Percentiles rank a stretch among this genome's conserved stretches.
Evolutionary conservation across 129 eudicot species (phyloP).

Genomic region (Flaveria sonorensis): DNA sequence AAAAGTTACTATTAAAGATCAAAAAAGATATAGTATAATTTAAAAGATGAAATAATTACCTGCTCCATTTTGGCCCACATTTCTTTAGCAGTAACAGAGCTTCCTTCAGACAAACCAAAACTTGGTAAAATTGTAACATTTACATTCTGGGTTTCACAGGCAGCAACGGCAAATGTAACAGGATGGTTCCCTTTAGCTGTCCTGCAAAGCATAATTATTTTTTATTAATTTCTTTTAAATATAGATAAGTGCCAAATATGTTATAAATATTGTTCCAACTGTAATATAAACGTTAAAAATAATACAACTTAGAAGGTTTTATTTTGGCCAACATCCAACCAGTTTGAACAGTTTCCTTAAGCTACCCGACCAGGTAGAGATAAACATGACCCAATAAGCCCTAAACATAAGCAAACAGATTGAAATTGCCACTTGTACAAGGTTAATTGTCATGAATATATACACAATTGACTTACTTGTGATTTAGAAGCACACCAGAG

Average conservation of each 20-base stretch:
- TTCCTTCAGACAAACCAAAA: constrained; percentile 88
- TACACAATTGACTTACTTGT: constrained; percentile 64
- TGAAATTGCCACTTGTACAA: background rate
- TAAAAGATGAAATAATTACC: constrained; percentile 35
- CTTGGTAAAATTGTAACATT: constrained; percentile 86
- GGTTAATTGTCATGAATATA: constrained; percentile 31
- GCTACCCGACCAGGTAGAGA: background rate
- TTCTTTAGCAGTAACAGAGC: constrained; percentile 76
- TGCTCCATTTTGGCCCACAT: constrained; percentile 93
- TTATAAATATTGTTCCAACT: background rate
- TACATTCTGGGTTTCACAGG: constrained; percentile 97
- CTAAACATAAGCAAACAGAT: background rate
- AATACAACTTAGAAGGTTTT: background rate
- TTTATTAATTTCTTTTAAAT: background rate
- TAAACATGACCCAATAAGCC: background rate
- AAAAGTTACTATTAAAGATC: background rate
- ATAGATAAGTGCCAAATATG: background rate
- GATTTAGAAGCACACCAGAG: constrained; percentile 92
- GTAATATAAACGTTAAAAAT: background rate
- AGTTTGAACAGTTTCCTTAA: background rate
- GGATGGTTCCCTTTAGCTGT: constrained; percentile 88
- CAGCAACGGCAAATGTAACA: constrained; percentile 89
- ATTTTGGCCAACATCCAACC: background rate
- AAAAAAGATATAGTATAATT: background rate
- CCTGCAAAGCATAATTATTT: constrained; percentile 46